These are phyloP conservation scores for Spiraea crenata DNA, from an alignment of 331 rosid genomes.

Conservation along the genomic window DNA sequence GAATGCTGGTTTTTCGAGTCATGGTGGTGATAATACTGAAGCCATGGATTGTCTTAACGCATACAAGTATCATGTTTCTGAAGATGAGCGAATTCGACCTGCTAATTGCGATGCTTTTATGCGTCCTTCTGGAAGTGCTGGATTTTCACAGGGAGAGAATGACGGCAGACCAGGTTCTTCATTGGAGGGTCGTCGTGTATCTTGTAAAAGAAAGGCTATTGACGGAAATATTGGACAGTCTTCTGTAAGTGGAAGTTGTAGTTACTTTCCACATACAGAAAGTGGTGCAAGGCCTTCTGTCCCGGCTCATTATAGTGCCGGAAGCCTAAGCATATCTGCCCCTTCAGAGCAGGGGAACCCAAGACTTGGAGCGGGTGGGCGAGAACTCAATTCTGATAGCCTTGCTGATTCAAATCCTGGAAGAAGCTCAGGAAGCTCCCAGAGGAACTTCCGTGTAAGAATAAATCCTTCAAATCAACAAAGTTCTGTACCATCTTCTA, in stretches of 20 bases:
- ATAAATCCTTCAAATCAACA: slow-evolving; percentile 60
- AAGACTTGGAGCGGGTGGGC: slow-evolving; percentile 49
- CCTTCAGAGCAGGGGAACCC: slow-evolving; percentile 54
- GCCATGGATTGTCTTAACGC: slow-evolving; percentile 44
- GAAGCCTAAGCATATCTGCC: slow-evolving; percentile 44
- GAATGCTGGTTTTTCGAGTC: slow-evolving; percentile 55
- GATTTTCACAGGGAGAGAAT: slow-evolving; percentile 44
- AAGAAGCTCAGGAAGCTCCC: slow-evolving; percentile 52
- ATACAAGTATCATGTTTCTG: slow-evolving; percentile 58
- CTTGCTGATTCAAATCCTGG: slow-evolving; percentile 47
- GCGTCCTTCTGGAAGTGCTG: slow-evolving; percentile 55
- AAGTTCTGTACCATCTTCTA: slow-evolving; percentile 37
- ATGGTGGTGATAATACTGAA: slow-evolving; percentile 38
- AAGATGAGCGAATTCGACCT: slow-evolving; percentile 47
- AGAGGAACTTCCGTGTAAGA: slow-evolving; percentile 73
- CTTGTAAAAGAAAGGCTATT: slow-evolving; percentile 80
- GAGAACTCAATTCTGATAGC: slow-evolving; percentile 42
- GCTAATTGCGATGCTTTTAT: slow-evolving; percentile 48
- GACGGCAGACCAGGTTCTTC: slow-evolving; percentile 72
- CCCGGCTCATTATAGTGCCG: slow-evolving; percentile 44
- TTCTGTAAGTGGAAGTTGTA: slow-evolving; percentile 68
- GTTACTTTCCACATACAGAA: slow-evolving; percentile 63
- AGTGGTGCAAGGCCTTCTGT: slow-evolving; percentile 49
- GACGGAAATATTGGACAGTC: slow-evolving; percentile 73
- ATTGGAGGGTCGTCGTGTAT: slow-evolving; percentile 61